phyloP scores from a whole-genome alignment of 2,329 filamentous ascomycete species.

The Ceratocystis ficicola region DNA sequence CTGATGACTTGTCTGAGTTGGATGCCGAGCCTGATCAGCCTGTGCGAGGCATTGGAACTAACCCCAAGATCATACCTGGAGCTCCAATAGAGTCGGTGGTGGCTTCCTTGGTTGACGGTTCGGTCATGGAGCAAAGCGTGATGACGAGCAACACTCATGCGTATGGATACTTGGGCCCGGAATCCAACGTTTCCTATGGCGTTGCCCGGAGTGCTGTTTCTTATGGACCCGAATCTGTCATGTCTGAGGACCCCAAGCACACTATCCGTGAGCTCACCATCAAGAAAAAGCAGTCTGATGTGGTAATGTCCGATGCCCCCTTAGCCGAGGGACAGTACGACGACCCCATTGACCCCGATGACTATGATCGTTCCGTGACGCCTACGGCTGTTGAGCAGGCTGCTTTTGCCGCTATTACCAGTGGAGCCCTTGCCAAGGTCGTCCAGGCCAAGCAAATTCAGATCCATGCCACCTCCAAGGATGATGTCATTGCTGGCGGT shows the following conservation, averaged over 20 bases:
- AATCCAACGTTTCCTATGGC: slow-evolving; percentile 19
- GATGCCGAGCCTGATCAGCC: slow-evolving; percentile 56
- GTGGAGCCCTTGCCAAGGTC: slow-evolving; percentile 42
- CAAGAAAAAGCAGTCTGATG: slow-evolving; percentile 15
- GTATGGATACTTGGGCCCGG: slow-evolving; percentile 15
- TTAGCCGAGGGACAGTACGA: slow-evolving; percentile 8
- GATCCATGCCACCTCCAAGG: slow-evolving; percentile 26
- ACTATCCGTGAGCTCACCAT: slow-evolving; percentile 20
- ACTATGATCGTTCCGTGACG: slow-evolving; percentile 30
- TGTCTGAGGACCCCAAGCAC: slow-evolving; percentile 27
- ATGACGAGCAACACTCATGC: slow-evolving; percentile 39
- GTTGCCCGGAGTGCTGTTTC: slow-evolving; percentile 23
- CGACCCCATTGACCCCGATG: background rate
- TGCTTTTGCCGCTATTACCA: slow-evolving; percentile 39
- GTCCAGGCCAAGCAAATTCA: slow-evolving; percentile 36
- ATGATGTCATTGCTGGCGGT: slow-evolving; percentile 23
- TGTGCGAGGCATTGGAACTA: slow-evolving; percentile 59
- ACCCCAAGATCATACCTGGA: slow-evolving; percentile 63
- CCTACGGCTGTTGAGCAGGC: slow-evolving; percentile 42
- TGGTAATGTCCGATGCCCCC: slow-evolving; percentile 10
- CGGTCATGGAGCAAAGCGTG: slow-evolving; percentile 53
- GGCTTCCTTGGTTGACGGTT: slow-evolving; percentile 72
- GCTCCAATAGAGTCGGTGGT: slow-evolving; percentile 76
- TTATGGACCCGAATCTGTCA: slow-evolving; percentile 31
- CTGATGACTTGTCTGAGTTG: slow-evolving; percentile 41